Base-by-base conservation (phyloP, 1,284 basidiomycete species). In the Ceratorhiza oryzae-sativae region DNA sequence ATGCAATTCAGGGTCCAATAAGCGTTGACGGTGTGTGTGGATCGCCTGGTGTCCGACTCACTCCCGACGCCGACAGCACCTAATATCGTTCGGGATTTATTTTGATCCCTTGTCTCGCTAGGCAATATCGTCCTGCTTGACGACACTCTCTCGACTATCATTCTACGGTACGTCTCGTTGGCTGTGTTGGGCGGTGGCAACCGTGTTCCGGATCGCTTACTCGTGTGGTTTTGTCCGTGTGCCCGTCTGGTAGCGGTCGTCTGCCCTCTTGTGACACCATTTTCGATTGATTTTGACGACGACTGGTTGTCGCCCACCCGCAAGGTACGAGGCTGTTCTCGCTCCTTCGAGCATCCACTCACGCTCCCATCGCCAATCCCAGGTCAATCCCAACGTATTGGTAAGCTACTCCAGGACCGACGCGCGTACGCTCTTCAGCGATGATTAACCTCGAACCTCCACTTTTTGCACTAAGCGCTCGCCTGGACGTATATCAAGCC, bases 21-120 rank as follows among this genome's bases (percentile, higher is more conserved):
- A 27, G 39, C 45, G 58, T 60, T 60, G 58, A 46, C 25, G 34
- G 32, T 58, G n/a, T n/a, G 58, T 36, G 58, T 36, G 58, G 58
- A 60, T 60, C 58, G 58, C 42, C 32, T 36, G 18, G 6, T 45
- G 42, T 25, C 23, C 58, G 58, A 8, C 36, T 23, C 36, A 42
- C 58, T 60, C 58, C 58, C 58, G 58, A 41, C 58, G 42, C 58
- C 58, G 23, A 60, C 56, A 15, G n/a, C n/a, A n/a, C n/a, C n/a
- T n/a, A n/a, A n/a, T n/a, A n/a, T 27, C 56, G 18, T 39, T 36
- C 56, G 18, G 3, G 12, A 53, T 18, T 23, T 56, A 18, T 20
- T n/a, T 13, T 34, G 9, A 30, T 20, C 5, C 10, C 18, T 13
- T 10, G 34, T 36, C 32, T 6, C 42, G 18, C 42, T 45, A 3